Percentiles rank a stretch among this genome's conserved stretches.
Evolutionary conservation across 177 flowering plant species (phyloP).

Genomic region (Vitis hybrid): DNA sequence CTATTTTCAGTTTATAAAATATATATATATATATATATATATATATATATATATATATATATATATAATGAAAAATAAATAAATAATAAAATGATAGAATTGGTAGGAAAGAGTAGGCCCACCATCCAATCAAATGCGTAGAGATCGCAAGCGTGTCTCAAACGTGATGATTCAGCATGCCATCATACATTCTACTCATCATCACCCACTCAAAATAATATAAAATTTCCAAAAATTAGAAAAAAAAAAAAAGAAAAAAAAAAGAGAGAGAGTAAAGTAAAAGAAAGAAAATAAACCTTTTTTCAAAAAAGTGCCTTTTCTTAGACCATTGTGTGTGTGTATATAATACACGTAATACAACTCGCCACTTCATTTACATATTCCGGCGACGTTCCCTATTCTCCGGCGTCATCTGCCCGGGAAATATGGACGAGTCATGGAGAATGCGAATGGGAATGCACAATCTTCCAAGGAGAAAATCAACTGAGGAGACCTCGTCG

Average conservation of each 20-base stretch:
- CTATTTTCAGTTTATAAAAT: too few relatives aligned
- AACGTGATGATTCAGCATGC: background rate
- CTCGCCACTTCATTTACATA: background rate
- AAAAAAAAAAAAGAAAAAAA: background rate
- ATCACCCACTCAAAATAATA: background rate
- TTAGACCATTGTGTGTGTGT: background rate
- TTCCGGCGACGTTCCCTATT: background rate
- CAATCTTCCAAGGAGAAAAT: slow-evolving; percentile 22
- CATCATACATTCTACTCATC: background rate
- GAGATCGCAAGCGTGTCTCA: slow-evolving; percentile 5
- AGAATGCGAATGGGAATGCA: slow-evolving; percentile 46
- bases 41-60: too few relatives aligned
- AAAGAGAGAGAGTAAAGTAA: background rate
- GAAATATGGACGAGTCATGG: slow-evolving; percentile 62
- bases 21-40: too few relatives aligned
- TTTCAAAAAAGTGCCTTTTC: slow-evolving; percentile 2
- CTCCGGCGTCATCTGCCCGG: background rate
- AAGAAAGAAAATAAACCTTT: background rate
- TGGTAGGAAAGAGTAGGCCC: background rate
- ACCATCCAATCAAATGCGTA: background rate
- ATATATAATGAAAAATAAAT: too few relatives aligned
- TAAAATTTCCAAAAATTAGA: background rate
- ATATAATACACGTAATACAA: background rate
- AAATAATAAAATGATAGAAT: background rate
- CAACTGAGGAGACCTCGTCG: slow-evolving; percentile 19